Percentiles rank a stretch among this genome's conserved stretches.
Conservation (phyloP, 169 alveolate genomes). For the Plasmodium blacklocki region DNA sequence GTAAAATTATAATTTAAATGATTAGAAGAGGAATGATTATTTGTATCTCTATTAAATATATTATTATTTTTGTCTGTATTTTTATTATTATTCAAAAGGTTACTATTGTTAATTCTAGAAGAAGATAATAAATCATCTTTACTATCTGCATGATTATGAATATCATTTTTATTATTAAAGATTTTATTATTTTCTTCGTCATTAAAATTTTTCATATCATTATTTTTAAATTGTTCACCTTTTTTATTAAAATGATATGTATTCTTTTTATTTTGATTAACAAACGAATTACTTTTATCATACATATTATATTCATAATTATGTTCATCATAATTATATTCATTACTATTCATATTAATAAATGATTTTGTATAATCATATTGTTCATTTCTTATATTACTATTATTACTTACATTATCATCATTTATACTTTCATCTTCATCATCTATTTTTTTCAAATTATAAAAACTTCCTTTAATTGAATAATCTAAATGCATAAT, state of each 20-base stretch:
- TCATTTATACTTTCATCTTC: neutral
- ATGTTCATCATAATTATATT: neutral
- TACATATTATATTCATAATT: neutral
- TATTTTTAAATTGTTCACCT: slow-evolving; percentile 5
- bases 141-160: neutral
- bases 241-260: slow-evolving; percentile 26
- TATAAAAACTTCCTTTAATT: neutral
- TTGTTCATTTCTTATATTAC: neutral
- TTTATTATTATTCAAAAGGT: neutral
- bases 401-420: neutral
- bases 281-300: neutral
- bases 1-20: slow-evolving; percentile 7
- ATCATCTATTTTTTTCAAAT: neutral
- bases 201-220: slow-evolving; percentile 6
- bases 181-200: slow-evolving; percentile 12
- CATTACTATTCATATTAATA: too few species aligned
- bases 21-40: slow-evolving; percentile 1
- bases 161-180: neutral
- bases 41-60: slow-evolving; percentile 13
- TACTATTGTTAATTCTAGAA: slow-evolving; percentile 4
- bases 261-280: neutral
- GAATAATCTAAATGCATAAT: neutral
- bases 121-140: slow-evolving; percentile 8
- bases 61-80: slow-evolving; percentile 3
- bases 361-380: too few species aligned